These are phyloP conservation scores for Schrenkiella parvula DNA, from an alignment of 345 rosid genomes.

Conservation along the genomic window DNA sequence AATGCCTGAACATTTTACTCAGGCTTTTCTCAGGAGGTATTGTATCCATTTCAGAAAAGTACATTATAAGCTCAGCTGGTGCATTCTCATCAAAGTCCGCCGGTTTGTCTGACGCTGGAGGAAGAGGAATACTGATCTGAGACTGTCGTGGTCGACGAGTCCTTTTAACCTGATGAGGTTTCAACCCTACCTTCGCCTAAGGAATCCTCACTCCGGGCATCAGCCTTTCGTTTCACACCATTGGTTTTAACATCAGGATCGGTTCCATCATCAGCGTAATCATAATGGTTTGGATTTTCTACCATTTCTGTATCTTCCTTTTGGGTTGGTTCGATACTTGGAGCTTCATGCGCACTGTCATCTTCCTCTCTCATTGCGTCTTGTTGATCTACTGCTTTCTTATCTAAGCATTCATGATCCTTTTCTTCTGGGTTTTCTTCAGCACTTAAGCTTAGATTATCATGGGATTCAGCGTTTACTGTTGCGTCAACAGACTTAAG, in stretches of 20 bases:
- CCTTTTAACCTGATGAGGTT: constrained; percentile 45
- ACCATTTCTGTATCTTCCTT: constrained; percentile 31
- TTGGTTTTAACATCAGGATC: constrained; percentile 41
- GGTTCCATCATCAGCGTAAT: constrained; percentile 38
- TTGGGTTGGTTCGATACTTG: constrained; percentile 9
- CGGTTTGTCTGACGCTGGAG: constrained; percentile 39
- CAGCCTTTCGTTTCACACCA: constrained; percentile 52
- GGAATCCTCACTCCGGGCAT: constrained; percentile 47
- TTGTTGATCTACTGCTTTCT: constrained; percentile 5
- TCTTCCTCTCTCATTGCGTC: constrained; percentile 18
- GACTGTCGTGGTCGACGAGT: constrained; percentile 59
- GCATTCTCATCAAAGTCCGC: constrained; percentile 51
- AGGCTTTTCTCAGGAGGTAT: constrained; percentile 75
- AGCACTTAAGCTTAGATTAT: not conserved
- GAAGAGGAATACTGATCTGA: constrained; percentile 35
- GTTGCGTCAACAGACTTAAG: not conserved
- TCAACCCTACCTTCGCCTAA: constrained; percentile 46
- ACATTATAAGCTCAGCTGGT: constrained; percentile 81
- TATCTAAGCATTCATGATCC: constrained; percentile 2
- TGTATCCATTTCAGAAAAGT: constrained; percentile 55
- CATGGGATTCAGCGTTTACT: not conserved
- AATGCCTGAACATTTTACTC: constrained; percentile 78
- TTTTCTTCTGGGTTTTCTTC: constrained; percentile 1
- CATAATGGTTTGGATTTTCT: constrained; percentile 17
- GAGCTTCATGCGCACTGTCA: constrained; percentile 14